Percentiles rank a stretch among this genome's conserved stretches.
phyloP scores from a whole-genome alignment of 371 early-diverging fungal species.

The Parasitella parasitica region DNA sequence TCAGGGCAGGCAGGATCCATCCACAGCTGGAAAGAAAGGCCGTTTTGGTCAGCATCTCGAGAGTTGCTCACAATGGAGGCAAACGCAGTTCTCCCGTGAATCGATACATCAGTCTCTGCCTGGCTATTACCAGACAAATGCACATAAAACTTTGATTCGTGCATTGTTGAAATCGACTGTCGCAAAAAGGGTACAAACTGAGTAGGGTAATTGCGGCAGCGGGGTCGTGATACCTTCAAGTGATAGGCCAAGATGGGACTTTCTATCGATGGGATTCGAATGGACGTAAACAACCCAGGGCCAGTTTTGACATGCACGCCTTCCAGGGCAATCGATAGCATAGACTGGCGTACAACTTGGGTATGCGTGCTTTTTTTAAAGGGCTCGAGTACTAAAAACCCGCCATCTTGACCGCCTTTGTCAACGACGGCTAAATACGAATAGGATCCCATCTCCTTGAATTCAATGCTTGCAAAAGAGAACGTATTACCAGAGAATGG shows the following conservation, averaged over 20 bases:
- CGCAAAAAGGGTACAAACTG: constrained; percentile 60
- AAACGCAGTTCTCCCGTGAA: constrained; percentile 75
- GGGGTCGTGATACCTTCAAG: constrained; percentile 47
- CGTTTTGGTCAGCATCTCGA: constrained; percentile 38
- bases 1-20: constrained; percentile 62
- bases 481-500: constrained; percentile 45
- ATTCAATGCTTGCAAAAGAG: constrained; percentile 42
- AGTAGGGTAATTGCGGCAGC: constrained; percentile 35
- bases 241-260: constrained; percentile 64
- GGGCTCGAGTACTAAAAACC: constrained; percentile 58
- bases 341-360: constrained; percentile 43
- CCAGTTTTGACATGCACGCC: constrained; percentile 35
- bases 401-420: constrained; percentile 27
- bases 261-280: constrained; percentile 60
- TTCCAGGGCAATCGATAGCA: constrained; percentile 41
- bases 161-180: constrained; percentile 71
- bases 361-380: constrained; percentile 33
- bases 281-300: constrained; percentile 47
- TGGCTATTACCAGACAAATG: constrained; percentile 36
- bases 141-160: constrained; percentile 73
- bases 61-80: constrained; percentile 34
- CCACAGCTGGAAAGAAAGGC: constrained; percentile 70
- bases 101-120: constrained; percentile 54
- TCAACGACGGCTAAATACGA: constrained; percentile 50
- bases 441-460: constrained; percentile 41